Evolutionary conservation across 345 rosid genomes (phyloP).

Genomic region (Moricandia moricandioides): DNA sequence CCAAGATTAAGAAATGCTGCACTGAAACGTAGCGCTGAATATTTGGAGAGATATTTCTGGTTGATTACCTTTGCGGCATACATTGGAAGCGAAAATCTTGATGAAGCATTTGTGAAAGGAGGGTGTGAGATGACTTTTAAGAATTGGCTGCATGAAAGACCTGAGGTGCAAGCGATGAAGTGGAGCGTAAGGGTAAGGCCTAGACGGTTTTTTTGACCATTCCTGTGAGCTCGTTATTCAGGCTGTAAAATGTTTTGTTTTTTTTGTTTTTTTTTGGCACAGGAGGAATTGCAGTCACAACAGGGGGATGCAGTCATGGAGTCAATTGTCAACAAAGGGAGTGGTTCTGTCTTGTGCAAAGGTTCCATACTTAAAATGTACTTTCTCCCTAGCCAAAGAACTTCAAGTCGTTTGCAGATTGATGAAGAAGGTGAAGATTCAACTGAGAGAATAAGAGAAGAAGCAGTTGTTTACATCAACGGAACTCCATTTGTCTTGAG

Average conservation of each 20-base stretch:
- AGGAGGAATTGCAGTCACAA: constrained; percentile 81
- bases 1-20: constrained; percentile 86
- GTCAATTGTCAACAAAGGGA: constrained; percentile 71
- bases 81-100: constrained; percentile 90
- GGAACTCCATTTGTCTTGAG: constrained; percentile 86
- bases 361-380: constrained; percentile 86
- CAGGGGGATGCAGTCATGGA: constrained; percentile 97
- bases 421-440: constrained; percentile 35
- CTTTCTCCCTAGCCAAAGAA: constrained; percentile 87
- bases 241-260: not conserved
- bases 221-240: constrained; percentile 48
- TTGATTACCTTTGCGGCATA: constrained; percentile 95
- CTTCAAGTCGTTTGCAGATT: constrained; percentile 77
- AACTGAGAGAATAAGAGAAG: constrained; percentile 52
- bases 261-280: constrained; percentile 8
- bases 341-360: constrained; percentile 85
- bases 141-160: constrained; percentile 79
- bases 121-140: constrained; percentile 71
- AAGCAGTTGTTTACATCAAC: constrained; percentile 83
- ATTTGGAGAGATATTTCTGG: constrained; percentile 80
- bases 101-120: constrained; percentile 81
- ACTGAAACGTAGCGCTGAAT: constrained; percentile 88
- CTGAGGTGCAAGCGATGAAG: constrained; percentile 93
- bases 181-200: constrained; percentile 93
- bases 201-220: constrained; percentile 76